phyloP scores from a whole-genome alignment of 208 protist genomes.

The Trypanosoma cruzi region DNA sequence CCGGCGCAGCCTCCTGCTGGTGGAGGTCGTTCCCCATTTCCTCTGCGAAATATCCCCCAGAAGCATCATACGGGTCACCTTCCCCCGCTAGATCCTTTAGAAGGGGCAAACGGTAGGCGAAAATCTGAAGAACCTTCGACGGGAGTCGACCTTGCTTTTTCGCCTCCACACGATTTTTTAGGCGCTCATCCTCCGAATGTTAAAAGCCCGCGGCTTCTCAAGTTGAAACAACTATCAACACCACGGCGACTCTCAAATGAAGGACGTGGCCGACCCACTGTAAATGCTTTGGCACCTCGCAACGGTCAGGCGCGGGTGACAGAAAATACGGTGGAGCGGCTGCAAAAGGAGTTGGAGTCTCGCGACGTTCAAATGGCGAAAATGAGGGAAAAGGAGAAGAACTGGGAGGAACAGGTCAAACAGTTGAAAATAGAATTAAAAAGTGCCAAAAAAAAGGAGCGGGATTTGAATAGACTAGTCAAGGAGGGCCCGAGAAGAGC shows the following conservation, averaged over 20 bases:
- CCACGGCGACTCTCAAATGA: slow-evolving; percentile 20
- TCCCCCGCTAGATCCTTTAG: slow-evolving; percentile 20
- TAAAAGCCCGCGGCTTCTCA: background rate
- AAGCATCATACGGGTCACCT: slow-evolving; percentile 14
- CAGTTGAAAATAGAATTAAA: slow-evolving; percentile 79
- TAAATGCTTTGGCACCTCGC: background rate
- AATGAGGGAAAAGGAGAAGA: slow-evolving; percentile 75
- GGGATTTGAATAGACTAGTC: slow-evolving; percentile 38
- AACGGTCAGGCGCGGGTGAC: slow-evolving; percentile 13
- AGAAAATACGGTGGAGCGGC: slow-evolving; percentile 32
- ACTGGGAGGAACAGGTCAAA: slow-evolving; percentile 88
- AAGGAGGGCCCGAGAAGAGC: slow-evolving; percentile 47
- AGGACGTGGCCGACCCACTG: background rate
- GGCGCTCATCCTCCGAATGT: background rate
- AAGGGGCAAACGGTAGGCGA: background rate
- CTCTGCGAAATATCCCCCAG: background rate
- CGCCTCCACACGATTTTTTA: slow-evolving; percentile 3
- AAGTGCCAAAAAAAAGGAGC: slow-evolving; percentile 65
- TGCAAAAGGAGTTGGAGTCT: slow-evolving; percentile 50
- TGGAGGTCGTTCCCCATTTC: background rate
- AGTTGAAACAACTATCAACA: slow-evolving; percentile 18
- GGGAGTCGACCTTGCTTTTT: background rate
- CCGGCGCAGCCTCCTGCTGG: background rate
- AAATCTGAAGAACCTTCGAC: background rate
- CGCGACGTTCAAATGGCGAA: slow-evolving; percentile 50